A percentile compares a stretch with the other conserved stretches of the same genome.
Conservation (phyloP, 768 basidiomycete genomes). For the Kwoniella shandongensis region DNA sequence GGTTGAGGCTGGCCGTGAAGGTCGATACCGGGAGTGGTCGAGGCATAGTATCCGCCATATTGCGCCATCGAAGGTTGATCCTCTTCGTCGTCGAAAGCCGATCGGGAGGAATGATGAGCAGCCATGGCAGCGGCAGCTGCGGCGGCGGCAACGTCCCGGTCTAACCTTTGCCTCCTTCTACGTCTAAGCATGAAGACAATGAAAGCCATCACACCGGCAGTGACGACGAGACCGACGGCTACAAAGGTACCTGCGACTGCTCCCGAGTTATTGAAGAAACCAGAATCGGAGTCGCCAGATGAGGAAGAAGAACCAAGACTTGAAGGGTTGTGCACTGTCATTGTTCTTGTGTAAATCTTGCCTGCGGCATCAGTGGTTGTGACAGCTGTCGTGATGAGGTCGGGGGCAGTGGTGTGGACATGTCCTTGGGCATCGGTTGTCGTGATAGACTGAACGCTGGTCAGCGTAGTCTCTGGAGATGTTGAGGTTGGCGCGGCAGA, state of each 20-base stretch:
- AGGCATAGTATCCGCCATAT: conserved; percentile 49
- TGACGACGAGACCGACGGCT: conserved; percentile 67
- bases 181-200: conserved; percentile 55
- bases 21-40: conserved; percentile 37
- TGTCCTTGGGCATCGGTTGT: conserved; percentile 43
- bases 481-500: conserved; percentile 4
- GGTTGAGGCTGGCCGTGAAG: conserved; percentile 38
- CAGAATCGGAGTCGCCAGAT: conserved; percentile 12
- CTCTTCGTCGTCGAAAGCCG: conserved; percentile 51
- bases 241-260: conserved; percentile 75
- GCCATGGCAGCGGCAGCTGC: conserved; percentile 50
- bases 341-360: conserved; percentile 49
- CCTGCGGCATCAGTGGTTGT: conserved; percentile 45
- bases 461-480: conserved; percentile 25
- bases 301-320: conserved; percentile 23
- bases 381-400: conserved; percentile 41
- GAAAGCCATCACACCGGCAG: conserved; percentile 58
- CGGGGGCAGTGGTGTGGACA: conserved; percentile 44
- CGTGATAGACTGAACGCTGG: conserved; percentile 42
- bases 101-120: conserved; percentile 32
- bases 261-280: conserved; percentile 73
- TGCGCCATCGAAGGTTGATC: conserved; percentile 45
- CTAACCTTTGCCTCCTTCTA: conserved; percentile 50
- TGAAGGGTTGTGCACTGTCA: conserved; percentile 50
- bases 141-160: conserved; percentile 52